A percentile compares a stretch with the other conserved stretches of the same genome.
Evolutionary conservation across 1,284 basidiomycete species (phyloP).

Genomic region (Apiotrichum porosum): DNA sequence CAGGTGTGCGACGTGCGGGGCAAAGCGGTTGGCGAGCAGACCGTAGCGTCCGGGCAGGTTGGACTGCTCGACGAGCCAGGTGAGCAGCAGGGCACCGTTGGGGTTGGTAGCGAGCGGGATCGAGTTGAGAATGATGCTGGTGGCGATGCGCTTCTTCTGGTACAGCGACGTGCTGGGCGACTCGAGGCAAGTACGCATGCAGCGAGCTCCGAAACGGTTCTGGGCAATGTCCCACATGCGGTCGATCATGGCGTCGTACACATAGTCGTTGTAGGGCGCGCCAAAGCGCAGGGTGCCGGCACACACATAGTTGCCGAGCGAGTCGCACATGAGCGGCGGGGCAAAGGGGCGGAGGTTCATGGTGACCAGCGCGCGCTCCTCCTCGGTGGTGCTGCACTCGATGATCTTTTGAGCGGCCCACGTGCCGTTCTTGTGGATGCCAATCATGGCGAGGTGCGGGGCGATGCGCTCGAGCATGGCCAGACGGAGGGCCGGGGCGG

Average conservation of each 20-base stretch:
- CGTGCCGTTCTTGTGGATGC: slow-evolving; percentile 98
- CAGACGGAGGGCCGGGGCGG: slow-evolving; percentile 69
- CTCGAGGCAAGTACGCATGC: slow-evolving; percentile 95
- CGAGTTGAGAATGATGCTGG: slow-evolving; percentile 91
- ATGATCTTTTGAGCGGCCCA: slow-evolving; percentile 99
- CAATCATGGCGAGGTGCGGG: slow-evolving; percentile 93
- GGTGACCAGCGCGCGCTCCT: slow-evolving; percentile 79
- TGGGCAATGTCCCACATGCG: slow-evolving; percentile 98
- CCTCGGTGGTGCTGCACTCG: slow-evolving; percentile 83
- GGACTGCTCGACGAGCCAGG: slow-evolving; percentile 94
- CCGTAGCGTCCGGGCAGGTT: slow-evolving; percentile 88
- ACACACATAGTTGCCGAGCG: slow-evolving; percentile 95
- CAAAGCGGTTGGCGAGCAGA: slow-evolving; percentile 87
- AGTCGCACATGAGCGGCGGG: slow-evolving; percentile 88
- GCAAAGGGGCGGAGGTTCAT: slow-evolving; percentile 84
- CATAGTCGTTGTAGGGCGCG: slow-evolving; percentile 82
- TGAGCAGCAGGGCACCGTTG: slow-evolving; percentile 89
- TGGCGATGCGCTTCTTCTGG: slow-evolving; percentile 90
- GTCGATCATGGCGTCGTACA: slow-evolving; percentile 97
- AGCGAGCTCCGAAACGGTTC: slow-evolving; percentile 86
- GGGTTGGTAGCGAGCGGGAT: slow-evolving; percentile 96
- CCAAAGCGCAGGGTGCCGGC: slow-evolving; percentile 85
- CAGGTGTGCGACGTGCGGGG: slow-evolving; percentile 89
- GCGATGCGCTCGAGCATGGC: slow-evolving; percentile 90
- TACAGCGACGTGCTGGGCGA: slow-evolving; percentile 75